Evolutionary conservation across 192 early-diverging fungal genomes (phyloP).

Genomic region (Dissophora ornata): DNA sequence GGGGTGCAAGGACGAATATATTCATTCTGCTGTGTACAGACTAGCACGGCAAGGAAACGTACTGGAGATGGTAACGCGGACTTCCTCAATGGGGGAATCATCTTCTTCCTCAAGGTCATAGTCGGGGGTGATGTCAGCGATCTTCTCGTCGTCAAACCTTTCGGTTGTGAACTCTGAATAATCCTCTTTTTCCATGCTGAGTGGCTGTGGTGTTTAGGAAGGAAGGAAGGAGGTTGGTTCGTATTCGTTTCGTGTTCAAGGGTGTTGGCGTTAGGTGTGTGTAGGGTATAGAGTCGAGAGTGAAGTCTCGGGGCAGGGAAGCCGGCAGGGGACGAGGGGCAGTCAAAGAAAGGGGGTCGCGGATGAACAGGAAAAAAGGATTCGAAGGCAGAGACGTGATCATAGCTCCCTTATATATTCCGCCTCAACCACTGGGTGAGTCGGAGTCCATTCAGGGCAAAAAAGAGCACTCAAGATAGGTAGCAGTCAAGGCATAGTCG

Average conservation of each 20-base stretch:
- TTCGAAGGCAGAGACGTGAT: no score
- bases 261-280: not conserved
- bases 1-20: no score
- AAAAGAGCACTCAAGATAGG: no score
- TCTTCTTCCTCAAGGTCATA: slow-evolving; percentile 49
- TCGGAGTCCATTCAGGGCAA: no score
- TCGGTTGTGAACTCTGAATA: slow-evolving; percentile 12
- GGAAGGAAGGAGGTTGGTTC: not conserved
- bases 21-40: no score
- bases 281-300: not conserved
- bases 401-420: no score
- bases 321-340: not conserved
- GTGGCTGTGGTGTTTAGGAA: not conserved
- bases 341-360: not conserved
- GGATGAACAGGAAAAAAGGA: slow-evolving; percentile 2
- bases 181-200: slow-evolving; percentile 40
- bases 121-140: slow-evolving; percentile 32
- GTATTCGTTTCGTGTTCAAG: not conserved
- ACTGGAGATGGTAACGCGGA: slow-evolving; percentile 59
- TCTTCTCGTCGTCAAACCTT: slow-evolving; percentile 33
- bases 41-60: slow-evolving; percentile 20
- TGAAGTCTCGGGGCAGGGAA: no score
- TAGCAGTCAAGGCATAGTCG: no score
- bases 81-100: slow-evolving; percentile 61
- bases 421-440: no score